Conservation (phyloP, 805 yeast genomes). For the Suhomyces sp. region DNA sequence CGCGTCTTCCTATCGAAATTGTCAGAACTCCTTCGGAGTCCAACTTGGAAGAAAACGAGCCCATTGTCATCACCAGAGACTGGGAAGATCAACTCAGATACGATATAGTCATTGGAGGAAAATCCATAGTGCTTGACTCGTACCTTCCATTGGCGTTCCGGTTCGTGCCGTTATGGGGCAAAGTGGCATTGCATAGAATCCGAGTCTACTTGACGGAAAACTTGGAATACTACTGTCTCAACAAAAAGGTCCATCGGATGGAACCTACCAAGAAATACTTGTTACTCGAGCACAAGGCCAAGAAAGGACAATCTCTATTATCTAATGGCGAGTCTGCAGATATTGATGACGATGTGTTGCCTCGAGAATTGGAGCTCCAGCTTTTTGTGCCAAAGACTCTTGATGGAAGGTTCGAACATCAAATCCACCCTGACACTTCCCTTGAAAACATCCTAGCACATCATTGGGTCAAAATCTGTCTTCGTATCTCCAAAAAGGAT, state of each 20-base stretch:
- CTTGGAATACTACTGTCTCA: conserved; percentile 82
- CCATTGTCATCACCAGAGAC: conserved; percentile 82
- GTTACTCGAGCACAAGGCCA: conserved; percentile 75
- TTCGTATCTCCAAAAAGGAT: conserved; percentile 71
- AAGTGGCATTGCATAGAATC: conserved; percentile 80
- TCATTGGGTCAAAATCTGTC: conserved; percentile 92
- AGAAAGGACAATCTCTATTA: conserved; percentile 46
- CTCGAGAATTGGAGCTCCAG: conserved; percentile 81
- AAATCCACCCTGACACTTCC: conserved; percentile 82
- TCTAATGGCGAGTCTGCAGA: conserved; percentile 18
- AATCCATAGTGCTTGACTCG: conserved; percentile 80
- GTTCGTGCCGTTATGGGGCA: conserved; percentile 77
- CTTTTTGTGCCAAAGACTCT: conserved; percentile 76
- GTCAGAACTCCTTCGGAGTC: conserved; percentile 76
- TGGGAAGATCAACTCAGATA: conserved; percentile 94
- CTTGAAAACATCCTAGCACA: conserved; percentile 77
- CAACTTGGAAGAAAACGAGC: conserved; percentile 86
- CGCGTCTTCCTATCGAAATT: conserved; percentile 59
- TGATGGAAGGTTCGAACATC: conserved; percentile 45
- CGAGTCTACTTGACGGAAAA: conserved; percentile 85
- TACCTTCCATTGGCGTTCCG: conserved; percentile 80
- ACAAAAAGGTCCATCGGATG: conserved; percentile 84
- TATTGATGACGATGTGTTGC: conserved; percentile 53
- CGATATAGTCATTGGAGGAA: conserved; percentile 88
- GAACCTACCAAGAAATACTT: conserved; percentile 85